Evolutionary conservation across 441 rosid species (phyloP), one percentile per base, ranked within the genome.

Genomic region (Jatropha multifida): DNA sequence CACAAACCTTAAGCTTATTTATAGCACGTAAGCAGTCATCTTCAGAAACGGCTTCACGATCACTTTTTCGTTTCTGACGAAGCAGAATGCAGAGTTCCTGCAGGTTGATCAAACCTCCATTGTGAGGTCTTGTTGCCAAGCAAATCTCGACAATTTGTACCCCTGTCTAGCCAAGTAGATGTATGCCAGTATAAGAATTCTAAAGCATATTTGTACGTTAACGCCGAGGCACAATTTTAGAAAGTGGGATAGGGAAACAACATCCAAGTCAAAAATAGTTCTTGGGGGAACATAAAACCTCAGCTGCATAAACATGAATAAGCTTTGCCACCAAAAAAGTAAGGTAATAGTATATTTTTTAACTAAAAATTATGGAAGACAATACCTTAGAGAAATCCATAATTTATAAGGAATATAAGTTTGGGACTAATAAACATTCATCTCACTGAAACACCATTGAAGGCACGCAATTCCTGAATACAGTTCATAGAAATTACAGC

Each of bases 1-100:
- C 20, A 44, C 61, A 44, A 78, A 92, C 98, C 97, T 91, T 91
- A 38, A 92, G 90, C 86, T 95, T 93, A 84, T 95, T 90, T 80
- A 95, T 93, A 71, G 97, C 97, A 46, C 97, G 97, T 83, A 95
- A 86, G 79, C 99, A 93, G 69, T 95, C 99, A 83, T 93, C 99
- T 83, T 93, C 98, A n/a, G 97, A 89, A 17, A 92, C 87, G 74
- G 90, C 92, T 82, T 88, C 99, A 75, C 97, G 92, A 15, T 86
- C 95, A 80, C 85, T 86, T 73, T 85, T 95, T 77, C 93, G 84
- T 78, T 84, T 90, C 68, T 83, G 94, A 44, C 90, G 85, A 74
- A 95, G 96, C 77, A 93, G 83, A 79, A 77, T 83, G 79, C 96
- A 93, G 13, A 95, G 90, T 74, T 93, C 98, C 73, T 88, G 94